These are phyloP conservation scores for Auricularia cornea DNA, from an alignment of 768 basidiomycete genomes.

Conservation along the genomic window DNA sequence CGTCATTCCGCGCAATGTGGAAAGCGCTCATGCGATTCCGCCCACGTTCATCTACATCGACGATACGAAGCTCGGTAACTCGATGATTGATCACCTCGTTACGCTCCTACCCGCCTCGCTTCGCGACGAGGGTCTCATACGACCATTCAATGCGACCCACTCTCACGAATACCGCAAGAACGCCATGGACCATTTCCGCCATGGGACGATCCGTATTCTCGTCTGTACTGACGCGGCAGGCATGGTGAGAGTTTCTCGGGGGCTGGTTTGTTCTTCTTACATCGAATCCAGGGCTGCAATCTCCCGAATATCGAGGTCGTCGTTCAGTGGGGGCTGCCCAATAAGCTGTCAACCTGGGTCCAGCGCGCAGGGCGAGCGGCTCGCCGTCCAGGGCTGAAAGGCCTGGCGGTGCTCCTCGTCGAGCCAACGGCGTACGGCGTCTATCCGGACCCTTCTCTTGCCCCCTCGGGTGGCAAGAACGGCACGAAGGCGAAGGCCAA, in stretches of 20 bases:
- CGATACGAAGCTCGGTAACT: conserved; percentile 15
- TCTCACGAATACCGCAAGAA: neutral
- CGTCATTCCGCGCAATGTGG: conserved; percentile 12
- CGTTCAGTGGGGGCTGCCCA: conserved; percentile 16
- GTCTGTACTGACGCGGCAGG: conserved; percentile 30
- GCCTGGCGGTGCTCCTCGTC: conserved; percentile 1
- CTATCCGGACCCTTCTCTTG: too few relatives aligned
- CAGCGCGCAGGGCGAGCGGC: conserved; percentile 15
- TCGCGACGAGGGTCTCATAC: conserved; percentile 15
- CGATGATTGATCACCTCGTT: conserved; percentile 21
- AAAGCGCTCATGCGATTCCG: conserved; percentile 8
- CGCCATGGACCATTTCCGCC: conserved; percentile 18
- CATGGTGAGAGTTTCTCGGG: conserved; percentile 21
- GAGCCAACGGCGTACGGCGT: neutral
- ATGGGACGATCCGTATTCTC: conserved; percentile 19
- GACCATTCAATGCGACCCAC: conserved; percentile 10
- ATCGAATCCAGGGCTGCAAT: conserved; percentile 19
- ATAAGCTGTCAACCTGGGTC: conserved; percentile 10
- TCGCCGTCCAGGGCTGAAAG: neutral
- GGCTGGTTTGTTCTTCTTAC: too few relatives aligned
- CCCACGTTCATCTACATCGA: conserved; percentile 26
- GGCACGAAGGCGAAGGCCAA: too few relatives aligned
- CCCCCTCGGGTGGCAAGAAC: too few relatives aligned
- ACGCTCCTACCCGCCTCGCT: conserved; percentile 9
- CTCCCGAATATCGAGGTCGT: conserved; percentile 15